Evolutionary conservation across 2,329 filamentous ascomycete species (phyloP), one percentile per base, ranked within the genome.

Genomic region (Aspergillus puulaauensis): DNA sequence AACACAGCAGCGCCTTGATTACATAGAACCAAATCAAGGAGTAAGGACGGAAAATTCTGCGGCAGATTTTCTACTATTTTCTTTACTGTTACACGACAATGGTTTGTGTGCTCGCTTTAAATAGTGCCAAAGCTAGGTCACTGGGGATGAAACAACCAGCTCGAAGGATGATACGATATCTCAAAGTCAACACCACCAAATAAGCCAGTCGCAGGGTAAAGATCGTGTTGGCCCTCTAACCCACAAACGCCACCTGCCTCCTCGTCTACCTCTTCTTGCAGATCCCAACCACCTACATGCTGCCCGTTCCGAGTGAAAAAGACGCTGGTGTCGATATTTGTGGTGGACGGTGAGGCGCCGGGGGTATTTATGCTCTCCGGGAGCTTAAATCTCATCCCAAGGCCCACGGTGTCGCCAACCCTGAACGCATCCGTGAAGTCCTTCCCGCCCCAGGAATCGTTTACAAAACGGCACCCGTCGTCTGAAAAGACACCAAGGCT

Each of bases 201-300:
- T 21, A 85, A 72, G 3, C 85, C 85, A 54, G 88, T 75, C 2
- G 85, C 83, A 43, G 80, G 81, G 68, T 85, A 83, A 45, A 87
- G 63, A 68, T 87, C 85, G 61, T 89, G 64, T 85, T 91, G 69
- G 78, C 89, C 66, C 86, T 91, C 71, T 80, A 91, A 70, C 78
- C 89, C 64, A 82, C 85, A 27, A 79, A 90, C 41, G 80, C 85
- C 49, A 77, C 88, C 64, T 80, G 86, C 58, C 64, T 80, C 78
- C 49, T 68, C 69, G 70, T 87, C 85, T 44, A 79, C 64, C 70
- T 87, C 82, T 67, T 87, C 84, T 61, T 86, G 81, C 27, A 87
- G 72, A 69, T 86, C 76, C 85, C 85, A 88, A 2, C 76, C 75
- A 1, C 79, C 81, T 19, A 75, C 79, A 54, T 69, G 74, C 59